Percentiles rank a stretch among this genome's conserved stretches.
Conservation (phyloP, 345 rosid genomes). For the Draba incana region DNA sequence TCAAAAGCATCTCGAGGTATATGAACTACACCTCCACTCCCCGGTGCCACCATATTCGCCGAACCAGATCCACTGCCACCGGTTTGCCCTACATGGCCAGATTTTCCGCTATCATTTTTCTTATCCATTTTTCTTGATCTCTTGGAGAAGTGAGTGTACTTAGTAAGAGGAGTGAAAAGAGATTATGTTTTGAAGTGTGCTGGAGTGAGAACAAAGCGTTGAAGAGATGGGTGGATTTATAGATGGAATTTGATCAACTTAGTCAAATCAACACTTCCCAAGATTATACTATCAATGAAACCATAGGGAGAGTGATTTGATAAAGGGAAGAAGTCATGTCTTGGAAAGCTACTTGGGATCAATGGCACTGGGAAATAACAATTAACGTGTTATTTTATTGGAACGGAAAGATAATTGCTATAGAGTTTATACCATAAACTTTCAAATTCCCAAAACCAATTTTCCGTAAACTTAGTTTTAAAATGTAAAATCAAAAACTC, state of each 20-base stretch:
- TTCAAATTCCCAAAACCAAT: no score
- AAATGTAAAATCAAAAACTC: no score
- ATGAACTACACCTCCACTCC: slow-evolving; percentile 4
- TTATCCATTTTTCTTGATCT: neutral
- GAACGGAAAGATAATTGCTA: no score
- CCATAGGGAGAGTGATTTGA: neutral
- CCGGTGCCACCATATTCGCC: slow-evolving; percentile 11
- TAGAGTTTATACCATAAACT: no score
- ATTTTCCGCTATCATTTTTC: no score
- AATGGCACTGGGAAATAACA: slow-evolving; percentile 6
- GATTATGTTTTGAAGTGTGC: neutral
- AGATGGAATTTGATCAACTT: slow-evolving; percentile 9
- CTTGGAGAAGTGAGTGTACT: neutral
- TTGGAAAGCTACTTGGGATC: slow-evolving; percentile 26
- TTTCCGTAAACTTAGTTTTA: no score
- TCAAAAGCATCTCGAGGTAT: no score
- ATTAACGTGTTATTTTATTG: neutral
- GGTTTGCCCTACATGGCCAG: neutral
- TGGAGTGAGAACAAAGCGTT: neutral
- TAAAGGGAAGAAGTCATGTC: slow-evolving; percentile 14
- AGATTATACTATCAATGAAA: neutral
- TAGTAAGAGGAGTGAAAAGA: neutral
- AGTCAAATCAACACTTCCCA: slow-evolving; percentile 17
- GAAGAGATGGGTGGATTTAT: neutral
- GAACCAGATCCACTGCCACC: neutral